These are phyloP conservation scores for Diplosphaera chodatii DNA, from an alignment of 139 green algal species.

Conservation along the genomic window DNA sequence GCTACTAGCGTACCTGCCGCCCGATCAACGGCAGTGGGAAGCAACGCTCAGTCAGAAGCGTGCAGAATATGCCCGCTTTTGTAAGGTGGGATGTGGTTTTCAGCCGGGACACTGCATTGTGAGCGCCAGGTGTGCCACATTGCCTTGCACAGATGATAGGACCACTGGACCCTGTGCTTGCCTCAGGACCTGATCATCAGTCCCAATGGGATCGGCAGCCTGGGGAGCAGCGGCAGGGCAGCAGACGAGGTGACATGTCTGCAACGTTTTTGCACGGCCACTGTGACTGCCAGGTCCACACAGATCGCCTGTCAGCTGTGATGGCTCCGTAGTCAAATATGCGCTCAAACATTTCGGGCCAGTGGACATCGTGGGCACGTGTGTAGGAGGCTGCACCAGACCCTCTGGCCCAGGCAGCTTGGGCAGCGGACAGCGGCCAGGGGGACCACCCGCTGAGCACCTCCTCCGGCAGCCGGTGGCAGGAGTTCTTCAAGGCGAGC, in stretches of 20 bases:
- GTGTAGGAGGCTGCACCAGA: background rate
- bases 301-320: too few relatives aligned
- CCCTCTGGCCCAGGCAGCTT: background rate
- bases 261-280: too few relatives aligned
- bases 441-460: slow-evolving; percentile 82
- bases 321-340: too few relatives aligned
- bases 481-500: slow-evolving; percentile 80
- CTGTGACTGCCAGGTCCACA: too few relatives aligned
- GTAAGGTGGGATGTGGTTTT: too few relatives aligned
- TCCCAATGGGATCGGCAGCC: slow-evolving; percentile 41
- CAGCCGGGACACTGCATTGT: too few relatives aligned
- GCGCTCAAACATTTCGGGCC: too few relatives aligned
- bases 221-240: background rate
- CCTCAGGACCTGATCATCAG: slow-evolving; percentile 82
- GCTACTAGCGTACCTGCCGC: slow-evolving; percentile 76
- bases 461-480: slow-evolving; percentile 55
- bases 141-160: background rate
- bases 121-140: too few relatives aligned
- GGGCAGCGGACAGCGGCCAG: slow-evolving; percentile 10
- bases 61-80: slow-evolving; percentile 78
- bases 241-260: background rate
- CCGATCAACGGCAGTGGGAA: slow-evolving; percentile 56
- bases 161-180: too few relatives aligned
- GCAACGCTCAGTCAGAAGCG: slow-evolving; percentile 49
- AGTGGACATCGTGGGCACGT: too few relatives aligned